Base-by-base conservation (phyloP, 257 asterid species). In the Gentiana dahurica region DNA sequence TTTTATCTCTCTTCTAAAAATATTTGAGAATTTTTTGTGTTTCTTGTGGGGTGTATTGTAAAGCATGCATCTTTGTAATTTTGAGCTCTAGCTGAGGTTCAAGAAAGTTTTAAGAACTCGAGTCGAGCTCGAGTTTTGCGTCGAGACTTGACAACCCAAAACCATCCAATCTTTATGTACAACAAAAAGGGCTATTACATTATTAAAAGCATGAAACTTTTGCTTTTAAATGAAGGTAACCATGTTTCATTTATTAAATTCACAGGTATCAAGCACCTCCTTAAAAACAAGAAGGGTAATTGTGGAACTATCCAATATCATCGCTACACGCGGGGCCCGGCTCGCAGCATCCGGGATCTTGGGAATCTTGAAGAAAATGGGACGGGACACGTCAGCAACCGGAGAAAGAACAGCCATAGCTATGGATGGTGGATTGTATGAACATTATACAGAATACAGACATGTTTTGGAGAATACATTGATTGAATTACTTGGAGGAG, bases 391-490 rank as follows among this genome's bases (percentile, higher is more conserved):
- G 44, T 73, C 73, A 6, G 45, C 62, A 49, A 82, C 70, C 43
- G 39, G 56, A 1, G 78, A 69, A 3, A 82, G 73, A 76, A 79
- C 87, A 2, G 89, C 77, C 2, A 56, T 88, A 52, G 97, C 95
- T 62, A 75, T 85, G 87, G 97, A 88, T 41, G 97, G 97, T 0
- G 97, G 91, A 41, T 49, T 88, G 33, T 88, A 77, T 35, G 91
- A 83, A 72, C 95, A 85, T 67, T 88, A 83, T 65, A 58, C 82
- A 0, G 83, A 79, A n/a, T 88, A 75, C 76, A 77, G 87, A 2
- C 62, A 67, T 63, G 71, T 79, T 71, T 62, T 83, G 37, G 91
- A 81, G 74, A 75, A 54, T 66, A 73, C 86, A 2, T 34, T 85
- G 68, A 57, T 47, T 12, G 95, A 85, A 60, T 58, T 88, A 65